These are phyloP conservation scores for Dothiorella sarmentorum DNA, from an alignment of 2,329 filamentous ascomycete species.

Conservation along the genomic window DNA sequence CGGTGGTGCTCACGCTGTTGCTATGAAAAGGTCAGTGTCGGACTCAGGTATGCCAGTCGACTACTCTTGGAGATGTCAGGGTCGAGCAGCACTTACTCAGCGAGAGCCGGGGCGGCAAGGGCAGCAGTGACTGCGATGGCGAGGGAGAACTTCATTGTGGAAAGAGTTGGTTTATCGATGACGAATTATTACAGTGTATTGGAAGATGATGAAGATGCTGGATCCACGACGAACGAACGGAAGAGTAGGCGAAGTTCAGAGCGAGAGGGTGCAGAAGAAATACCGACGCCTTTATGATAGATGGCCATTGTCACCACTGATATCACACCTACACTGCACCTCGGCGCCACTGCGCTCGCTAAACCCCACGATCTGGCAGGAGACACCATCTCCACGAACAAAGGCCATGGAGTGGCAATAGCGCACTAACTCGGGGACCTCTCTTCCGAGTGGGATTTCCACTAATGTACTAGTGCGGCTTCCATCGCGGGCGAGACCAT, in stretches of 20 bases:
- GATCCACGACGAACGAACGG: not conserved
- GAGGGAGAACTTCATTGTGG: not conserved
- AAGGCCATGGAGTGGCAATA: not conserved
- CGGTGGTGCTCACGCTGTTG: not conserved
- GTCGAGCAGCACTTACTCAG: not conserved
- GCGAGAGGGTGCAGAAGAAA: not conserved
- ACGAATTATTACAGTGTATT: not conserved
- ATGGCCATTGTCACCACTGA: not conserved
- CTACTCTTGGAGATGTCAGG: no score
- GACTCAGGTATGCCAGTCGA: not conserved
- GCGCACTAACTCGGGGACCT: not conserved
- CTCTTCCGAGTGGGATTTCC: not conserved
- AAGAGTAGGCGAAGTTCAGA: not conserved
- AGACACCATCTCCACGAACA: not conserved
- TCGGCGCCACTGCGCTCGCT: not conserved
- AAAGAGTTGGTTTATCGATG: not conserved
- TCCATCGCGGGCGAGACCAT: not conserved
- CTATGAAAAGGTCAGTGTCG: not conserved
- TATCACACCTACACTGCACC: not conserved
- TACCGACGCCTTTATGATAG: not conserved
- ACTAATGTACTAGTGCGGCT: not conserved
- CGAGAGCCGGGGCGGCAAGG: not conserved
- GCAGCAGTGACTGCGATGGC: not conserved
- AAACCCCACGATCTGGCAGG: not conserved
- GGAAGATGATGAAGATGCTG: not conserved